Conservation (phyloP, 1,139 yeast species). For the Ogataea hybrid region DNA sequence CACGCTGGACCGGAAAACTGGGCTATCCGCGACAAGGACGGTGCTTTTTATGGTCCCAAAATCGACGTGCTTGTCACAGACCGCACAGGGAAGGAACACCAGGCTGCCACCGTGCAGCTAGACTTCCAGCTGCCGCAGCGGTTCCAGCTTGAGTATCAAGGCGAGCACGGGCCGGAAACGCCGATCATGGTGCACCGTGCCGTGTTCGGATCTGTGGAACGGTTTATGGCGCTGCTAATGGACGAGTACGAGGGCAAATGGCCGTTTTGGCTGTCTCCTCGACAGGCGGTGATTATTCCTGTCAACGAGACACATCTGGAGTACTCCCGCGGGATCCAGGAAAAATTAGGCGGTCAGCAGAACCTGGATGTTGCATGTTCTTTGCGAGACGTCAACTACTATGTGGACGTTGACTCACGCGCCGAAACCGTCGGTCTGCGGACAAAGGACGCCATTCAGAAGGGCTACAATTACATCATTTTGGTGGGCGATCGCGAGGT, state of each 20-base stretch:
- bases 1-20: conserved; percentile 69
- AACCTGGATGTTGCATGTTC: conserved; percentile 42
- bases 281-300: conserved; percentile 87
- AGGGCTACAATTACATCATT: conserved; percentile 77
- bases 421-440: conserved; percentile 78
- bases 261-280: conserved; percentile 99
- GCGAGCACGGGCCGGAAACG: conserved; percentile 47
- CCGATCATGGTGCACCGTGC: conserved; percentile 97
- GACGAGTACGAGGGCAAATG: conserved; percentile 94
- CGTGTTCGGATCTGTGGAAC: conserved; percentile 88
- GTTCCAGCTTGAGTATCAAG: conserved; percentile 73
- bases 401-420: conserved; percentile 73
- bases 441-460: conserved; percentile 71
- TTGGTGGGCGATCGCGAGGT: conserved; percentile 88
- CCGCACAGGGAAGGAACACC: conserved; percentile 92
- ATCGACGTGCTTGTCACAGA: conserved; percentile 93
- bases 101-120: conserved; percentile 96
- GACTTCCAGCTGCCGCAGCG: conserved; percentile 96
- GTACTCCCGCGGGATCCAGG: conserved; percentile 52
- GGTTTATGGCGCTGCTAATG: conserved; percentile 85
- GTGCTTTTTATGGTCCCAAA: conserved; percentile 99
- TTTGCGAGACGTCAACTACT: conserved; percentile 60
- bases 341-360: conserved; percentile 48
- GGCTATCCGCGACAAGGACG: conserved; percentile 94
- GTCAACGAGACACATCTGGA: conserved; percentile 55